Evolutionary conservation across 2,329 filamentous ascomycete genomes (phyloP), one percentile per base, ranked within the genome.

Genomic region (Fusarium sp.): DNA sequence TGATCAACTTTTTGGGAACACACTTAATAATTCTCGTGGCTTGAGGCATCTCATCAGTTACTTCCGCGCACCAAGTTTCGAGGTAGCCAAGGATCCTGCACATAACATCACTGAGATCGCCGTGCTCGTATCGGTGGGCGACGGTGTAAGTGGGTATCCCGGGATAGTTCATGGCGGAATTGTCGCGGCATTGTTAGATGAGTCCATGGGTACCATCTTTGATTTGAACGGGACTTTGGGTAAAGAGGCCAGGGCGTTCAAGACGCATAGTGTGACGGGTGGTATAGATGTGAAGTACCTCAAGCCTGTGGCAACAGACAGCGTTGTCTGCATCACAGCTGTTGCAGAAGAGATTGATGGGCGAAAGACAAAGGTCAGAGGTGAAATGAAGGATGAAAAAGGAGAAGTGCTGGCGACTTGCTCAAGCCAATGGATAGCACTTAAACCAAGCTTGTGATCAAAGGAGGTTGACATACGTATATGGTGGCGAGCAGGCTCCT

Each of bases 161-260:
- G 73, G 73, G 13, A 65, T 83, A 15, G 67, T 82, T 5, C 82
- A 84, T 60, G 83, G 83, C 12, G 83, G 83, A 16, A 69, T 83
- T 50, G 74, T 77, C 14, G 79, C 79, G 39, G 73, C 82, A 10
- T 68, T 84, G 59, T 65, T 82, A 30, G 83, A 84, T 53, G 83
- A 84, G 76, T 71, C 79, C 10, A 79, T 82, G 70, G 81, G 82
- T 7, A 73, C 75, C 5, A 64, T 84, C 24, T 78, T 81, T 28
- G 82, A 83, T 55, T 71, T 83, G 12, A 84, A 84, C 33, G 61
- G 70, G 26, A 78, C 77, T 0, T 70, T 83, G 41, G 77, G 77
- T 5, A 82, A 83, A 65, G 61, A 77, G 3, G 77, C 75, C 1
- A 68, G 73, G 18, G 69, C 78, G 1, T 81, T 79, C 45, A 70